Base-by-base conservation (phyloP, 805 yeast genomes). In the Kluyveromyces aestuarii region DNA sequence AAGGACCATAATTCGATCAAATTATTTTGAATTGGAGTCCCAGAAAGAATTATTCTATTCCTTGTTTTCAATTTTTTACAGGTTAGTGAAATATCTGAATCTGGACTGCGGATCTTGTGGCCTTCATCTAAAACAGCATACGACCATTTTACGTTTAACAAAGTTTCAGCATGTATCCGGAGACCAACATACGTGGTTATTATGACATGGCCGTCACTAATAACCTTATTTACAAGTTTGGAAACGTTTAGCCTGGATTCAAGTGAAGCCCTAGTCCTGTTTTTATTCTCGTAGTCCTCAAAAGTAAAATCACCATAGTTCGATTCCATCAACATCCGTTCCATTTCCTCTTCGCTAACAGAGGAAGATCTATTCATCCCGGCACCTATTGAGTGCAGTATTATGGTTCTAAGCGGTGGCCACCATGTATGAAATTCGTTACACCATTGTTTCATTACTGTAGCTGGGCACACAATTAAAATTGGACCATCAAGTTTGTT, bases 381-480 rank as follows among this genome's bases (percentile, higher is more conserved):
- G 0, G 88, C 71, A 0, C 99, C 99, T 44, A 89, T 93, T 1
- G 96, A 83, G 63, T 93, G 99, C 33, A 93, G 67, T 44, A 93
- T 87, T 5, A 87, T 80, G 5, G 89, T 80, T 51, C 99, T 67
- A 27, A 93, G 72, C 0, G 97, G 88, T 2, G 98, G 97, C 98
- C 98, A 93, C 99, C 99, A 93, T 45, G 83, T 77, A 57, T 91
- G 98, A 44, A 93, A 79, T 65, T 93, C 99, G 52, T 83, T 84
- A n/a, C 88, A 91, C 99, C 99, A 93, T 61, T 93, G 99, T 51
- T 81, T 84, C 74, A 93, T 71, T 0, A 93, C 97, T 0, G 99
- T 93, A 0, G 98, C 98, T 0, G 99, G 99, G 55, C 96, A 95
- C 0, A 93, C 96, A 40, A 93, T 74, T 36, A 93, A 60, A 0